Evolutionary conservation across 768 basidiomycete species (phyloP), one percentile per base, ranked within the genome.

Genomic region (Agaricus blazei): DNA sequence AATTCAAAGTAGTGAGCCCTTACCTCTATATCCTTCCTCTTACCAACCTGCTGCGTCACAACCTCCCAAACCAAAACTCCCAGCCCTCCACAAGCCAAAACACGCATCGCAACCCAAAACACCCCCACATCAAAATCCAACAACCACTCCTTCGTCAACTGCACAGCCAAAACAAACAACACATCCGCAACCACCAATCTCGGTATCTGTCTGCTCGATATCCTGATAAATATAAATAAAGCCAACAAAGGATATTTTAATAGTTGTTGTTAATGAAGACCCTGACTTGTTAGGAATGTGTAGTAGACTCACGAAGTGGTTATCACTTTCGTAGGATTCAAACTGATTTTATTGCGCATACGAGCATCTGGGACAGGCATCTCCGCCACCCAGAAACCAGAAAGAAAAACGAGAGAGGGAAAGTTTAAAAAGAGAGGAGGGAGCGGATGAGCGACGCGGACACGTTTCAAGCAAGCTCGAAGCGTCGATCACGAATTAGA

Each of bases 21-120:
- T 46, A 85, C 87, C 76, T 88, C 87, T 36, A 87, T 77, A 27
- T 73, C 70, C 60, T 75, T 77, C 61, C 75, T 76, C 62, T 77
- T 83, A 48, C 72, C 70, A 58, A 82, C 64, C 62, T 83, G 76
- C 3, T 80, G 80, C 0, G 80, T 82, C 47, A 73, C 57, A 1
- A 70, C 75, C 58, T 84, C 83, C 84, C 87, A 84, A 19, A 81
- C 68, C 44, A 88, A 60, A 42, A 82, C 77, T 19, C 81, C 83
- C 51, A 88, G 62, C n/a, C 81, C 85, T n/a, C 82, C 86, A 60
- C 83, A 82, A 3, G 85, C 86, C 51, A 91, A 72, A 48, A 89
- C 77, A 58, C 87, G 74, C 72, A 90, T 84, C 34, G 87, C 74
- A 12, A 89, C 74, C 90, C 88, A 91, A 63, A 90, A 85, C 8